Base-by-base conservation (phyloP, 1,284 basidiomycete genomes). In the Sanghuangporus weigelae region DNA sequence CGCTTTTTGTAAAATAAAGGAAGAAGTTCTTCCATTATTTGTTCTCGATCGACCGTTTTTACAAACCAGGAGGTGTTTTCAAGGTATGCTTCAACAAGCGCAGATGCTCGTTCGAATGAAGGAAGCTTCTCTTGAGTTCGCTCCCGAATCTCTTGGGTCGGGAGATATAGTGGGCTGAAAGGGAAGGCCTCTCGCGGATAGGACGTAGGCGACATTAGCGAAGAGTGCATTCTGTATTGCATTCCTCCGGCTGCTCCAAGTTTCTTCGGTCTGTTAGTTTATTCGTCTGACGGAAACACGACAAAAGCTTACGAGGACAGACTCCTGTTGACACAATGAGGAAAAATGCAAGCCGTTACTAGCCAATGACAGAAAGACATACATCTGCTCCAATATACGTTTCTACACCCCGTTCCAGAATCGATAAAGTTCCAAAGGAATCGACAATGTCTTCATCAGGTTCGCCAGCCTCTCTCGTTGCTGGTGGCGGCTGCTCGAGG, bases 31-130 rank as follows among this genome's bases (percentile, higher is more conserved):
- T 66, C 65, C 53, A 60, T 60, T 16, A 66, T 63, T 46, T 69
- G 60, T 39, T 63, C 66, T 36, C 63, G 42, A 16, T 59, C 38
- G 23, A 62, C 49, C 26, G 58, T 58, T 60, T 63, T 44, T 38
- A 63, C 69, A 63, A 71, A 55, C 70, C 70, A 71, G 23, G 70
- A 66, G 14, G 67, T 63, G 53, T 69, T 62, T 46, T 67, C 59
- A 48, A 66, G 67, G 62, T 69, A 71, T 12, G 63, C 55, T 56
- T 71, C 67, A 40, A 64, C 58, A 48, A 71, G 69, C 2, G 63
- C 61, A 57, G 68, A 68, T n/a, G 70, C 69, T 6, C 67, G 66
- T 16, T 35, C 49, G 14, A 59, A 62, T 16, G 68, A 61, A 44
- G 68, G 68, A 42, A 68, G 59, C 44, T 63, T 55, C 11, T 31